A percentile compares a stretch with the other conserved stretches of the same genome.
Evolutionary conservation across 2,329 filamentous ascomycete species (phyloP).

Genomic region (Cladosporium phlei): DNA sequence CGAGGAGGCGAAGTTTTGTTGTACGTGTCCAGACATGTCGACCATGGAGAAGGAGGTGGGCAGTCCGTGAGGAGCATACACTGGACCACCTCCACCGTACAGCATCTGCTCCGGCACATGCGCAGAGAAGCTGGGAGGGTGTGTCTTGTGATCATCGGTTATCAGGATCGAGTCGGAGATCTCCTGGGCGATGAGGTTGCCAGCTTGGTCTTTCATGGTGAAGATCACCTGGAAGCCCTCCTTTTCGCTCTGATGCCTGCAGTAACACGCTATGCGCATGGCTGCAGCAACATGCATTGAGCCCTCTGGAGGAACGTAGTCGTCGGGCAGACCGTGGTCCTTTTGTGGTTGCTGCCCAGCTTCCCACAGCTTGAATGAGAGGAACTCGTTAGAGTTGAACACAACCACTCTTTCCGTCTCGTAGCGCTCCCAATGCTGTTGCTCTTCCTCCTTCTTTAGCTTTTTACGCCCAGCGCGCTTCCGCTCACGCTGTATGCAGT

Average conservation of each 20-base stretch:
- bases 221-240: conserved; percentile 90
- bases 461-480: conserved; percentile 92
- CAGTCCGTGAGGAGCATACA: conserved; percentile 20
- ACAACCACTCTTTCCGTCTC: conserved; percentile 79
- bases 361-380: conserved; percentile 68
- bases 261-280: conserved; percentile 97
- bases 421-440: conserved; percentile 77
- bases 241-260: conserved; percentile 91
- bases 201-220: conserved; percentile 78
- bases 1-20: conserved; percentile 49
- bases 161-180: conserved; percentile 91
- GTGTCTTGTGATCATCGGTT: conserved; percentile 95
- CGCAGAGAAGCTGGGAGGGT: conserved; percentile 37
- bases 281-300: conserved; percentile 76
- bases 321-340: conserved; percentile 16
- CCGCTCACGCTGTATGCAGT: conserved; percentile 86
- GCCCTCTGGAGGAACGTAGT: conserved; percentile 44
- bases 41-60: conserved; percentile 37
- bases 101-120: conserved; percentile 12
- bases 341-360: conserved; percentile 24
- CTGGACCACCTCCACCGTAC: conserved; percentile 10
- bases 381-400: conserved; percentile 84
- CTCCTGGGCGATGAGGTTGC: conserved; percentile 73
- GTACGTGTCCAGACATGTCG: conserved; percentile 34
- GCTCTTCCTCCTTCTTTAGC: conserved; percentile 86